Base-by-base conservation (phyloP, 345 rosid species). In the Populus simonii region DNA sequence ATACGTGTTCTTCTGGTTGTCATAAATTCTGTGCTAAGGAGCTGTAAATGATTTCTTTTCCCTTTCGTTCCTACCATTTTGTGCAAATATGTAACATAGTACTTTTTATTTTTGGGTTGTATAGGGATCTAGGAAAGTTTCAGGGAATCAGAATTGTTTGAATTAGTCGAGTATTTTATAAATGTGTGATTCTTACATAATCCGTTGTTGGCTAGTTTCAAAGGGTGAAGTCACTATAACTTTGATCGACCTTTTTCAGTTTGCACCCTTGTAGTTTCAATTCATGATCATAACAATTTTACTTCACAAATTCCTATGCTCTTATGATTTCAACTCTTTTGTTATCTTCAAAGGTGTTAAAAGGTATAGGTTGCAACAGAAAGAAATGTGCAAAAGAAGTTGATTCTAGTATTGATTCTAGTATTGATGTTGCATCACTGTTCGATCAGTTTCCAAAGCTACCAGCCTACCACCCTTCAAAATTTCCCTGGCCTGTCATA, bases 31-130 rank as follows among this genome's bases (percentile, higher is more conserved):
- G 76, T 81, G 67, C 59, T 74, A 31, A 49, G 33, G 75, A 78
- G 75, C 78, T 74, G 81, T 78, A 81, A 78, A 81, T 78, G 80
- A 78, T 65, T 73, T 45, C 38, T 68, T 77, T 27, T 27, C 41
- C 70, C 67, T 41, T n/a, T 27, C 68, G 13, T 27, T n/a, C 6
- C 22, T 18, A 16, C 53, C 43, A 51, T 36, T 79, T 69, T 86
- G 84, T 85, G 81, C 83, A 82, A 77, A 66, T 74, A 81, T 84
- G 79, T 72, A 76, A 78, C 74, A 69, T 74, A 55, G 71, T 12
- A 59, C 65, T 16, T 9, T 59, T 11, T 59, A 80, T 70, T 39
- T 75, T 80, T 79, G 59, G 66, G 69, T 53, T 84, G 83, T 80
- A 83, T 83, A 81, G 83, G 81, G 73, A 79, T 80, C 31, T 77